A percentile compares a stretch with the other conserved stretches of the same genome.
These are phyloP conservation scores for Sisymbrium altissimum DNA, from an alignment of 345 rosid genomes.

Conservation along the genomic window DNA sequence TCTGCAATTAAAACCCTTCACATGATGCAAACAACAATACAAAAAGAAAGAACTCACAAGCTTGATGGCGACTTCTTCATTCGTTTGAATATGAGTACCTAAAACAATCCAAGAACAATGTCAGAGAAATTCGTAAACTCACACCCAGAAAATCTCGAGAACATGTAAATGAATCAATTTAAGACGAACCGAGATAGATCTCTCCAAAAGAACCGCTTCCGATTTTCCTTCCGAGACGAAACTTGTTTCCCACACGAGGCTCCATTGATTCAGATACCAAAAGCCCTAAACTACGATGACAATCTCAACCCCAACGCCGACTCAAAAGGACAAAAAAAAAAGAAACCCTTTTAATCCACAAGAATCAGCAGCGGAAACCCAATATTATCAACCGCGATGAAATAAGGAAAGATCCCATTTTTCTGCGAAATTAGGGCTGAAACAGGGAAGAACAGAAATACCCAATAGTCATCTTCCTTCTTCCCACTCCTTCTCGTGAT, in stretches of 20 bases:
- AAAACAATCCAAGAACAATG: neutral
- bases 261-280: slow-evolving; percentile 50
- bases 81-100: slow-evolving; percentile 86
- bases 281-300: slow-evolving; percentile 27
- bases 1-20: neutral
- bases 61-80: slow-evolving; percentile 96
- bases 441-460: neutral
- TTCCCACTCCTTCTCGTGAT: neutral
- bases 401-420: neutral
- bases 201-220: slow-evolving; percentile 98
- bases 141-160: neutral
- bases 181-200: slow-evolving; percentile 81
- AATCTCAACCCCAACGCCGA: slow-evolving; percentile 22
- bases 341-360: neutral
- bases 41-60: slow-evolving; percentile 56
- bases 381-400: neutral
- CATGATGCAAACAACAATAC: neutral
- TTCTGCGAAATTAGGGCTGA: slow-evolving; percentile 10
- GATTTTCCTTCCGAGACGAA: slow-evolving; percentile 87
- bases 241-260: slow-evolving; percentile 85
- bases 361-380: slow-evolving; percentile 36
- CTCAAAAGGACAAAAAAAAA: neutral
- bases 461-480: slow-evolving; percentile 10
- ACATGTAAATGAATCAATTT: neutral
- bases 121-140: neutral